Evolutionary conservation across 2,329 filamentous ascomycete species (phyloP), one percentile per base, ranked within the genome.

Genomic region (Pseudogymnoascus sp.): DNA sequence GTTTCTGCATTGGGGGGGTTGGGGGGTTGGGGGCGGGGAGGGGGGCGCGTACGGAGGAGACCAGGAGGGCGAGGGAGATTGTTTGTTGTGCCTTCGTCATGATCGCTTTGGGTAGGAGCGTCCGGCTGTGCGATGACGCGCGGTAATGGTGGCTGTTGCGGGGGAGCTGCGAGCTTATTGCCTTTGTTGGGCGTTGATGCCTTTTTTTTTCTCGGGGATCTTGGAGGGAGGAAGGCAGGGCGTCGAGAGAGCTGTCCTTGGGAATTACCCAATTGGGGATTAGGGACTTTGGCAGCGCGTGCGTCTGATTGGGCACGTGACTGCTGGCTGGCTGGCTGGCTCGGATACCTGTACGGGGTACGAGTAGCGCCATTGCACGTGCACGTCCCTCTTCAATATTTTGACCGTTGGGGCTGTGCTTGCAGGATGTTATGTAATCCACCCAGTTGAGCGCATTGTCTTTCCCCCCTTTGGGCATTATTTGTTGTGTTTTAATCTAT

Each of bases 31-130:
- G 60, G 59, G 61, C 63, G 59, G 53, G 65, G 63, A 62, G 53
- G 64, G 46, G 61, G 56, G 46, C 65, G 68, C 85, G 71, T 88
- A 97, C 93, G 38, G 93, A 96, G 71, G 90, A 91, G 77, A 95
- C 84, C 70, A 97, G 83, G 72, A 97, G 86, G 72, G 87, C 88
- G 72, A 96, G 83, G 66, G 92, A 96, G 74, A 97, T 88, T 68
- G 91, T 93, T 78, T 97, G 93, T 76, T 91, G 88, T 21, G 95
- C 95, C 78, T 93, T 91, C 69, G 95, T 96, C 95, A 97, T 97
- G 68, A 68, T 87, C 78, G 70, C 64, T 19, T 15, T 35, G 7
- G 60, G 21, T 15, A 37, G 21, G 35, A 11, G 56, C 29, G 56
- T 33, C 7, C 35, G 9, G 56, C 19, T 37, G 31, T 46, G 56